Evolutionary conservation across 2,329 filamentous ascomycete genomes (phyloP), one percentile per base, ranked within the genome.

Genomic region (Harringtonia aguacate): DNA sequence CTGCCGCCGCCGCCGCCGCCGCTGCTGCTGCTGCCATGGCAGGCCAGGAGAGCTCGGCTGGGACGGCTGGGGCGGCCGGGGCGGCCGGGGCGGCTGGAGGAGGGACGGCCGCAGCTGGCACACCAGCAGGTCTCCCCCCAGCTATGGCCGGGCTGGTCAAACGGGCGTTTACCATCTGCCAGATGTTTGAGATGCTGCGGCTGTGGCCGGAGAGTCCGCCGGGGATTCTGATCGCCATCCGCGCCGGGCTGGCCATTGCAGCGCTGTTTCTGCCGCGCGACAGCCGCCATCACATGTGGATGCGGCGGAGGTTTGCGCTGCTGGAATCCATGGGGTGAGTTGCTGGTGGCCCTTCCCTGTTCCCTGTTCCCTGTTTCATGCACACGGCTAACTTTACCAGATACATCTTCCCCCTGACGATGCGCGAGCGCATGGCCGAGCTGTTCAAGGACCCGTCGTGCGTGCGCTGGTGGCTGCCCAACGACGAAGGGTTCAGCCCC

Each of bases 391-490:
- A n/a, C n/a, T n/a, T n/a, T n/a, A n/a, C n/a, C 49, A 95, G 90
- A 33, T 95, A 94, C 58, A 84, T 95, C 21, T 89, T 86, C 53
- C 83, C 89, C 1, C 68, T 77, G 27, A 76, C 77, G 13, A 80
- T 90, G 54, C 82, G 90, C 46, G 70, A 66, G 28, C 81, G 81
- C 51, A 83, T 97, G 73, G 79, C 84, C 28, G 74, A 84, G 38
- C 61, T 86, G 21, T 95, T 92, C 71, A 69, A 75, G 47, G 75
- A 86, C 36, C 73, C 77, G 14, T 78, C 81, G 18, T 78, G 88
- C 43, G 76, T 77, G 36, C 72, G 81, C 46, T 95, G 88, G 86
- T 98, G 92, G 92, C 73, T 95, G 3, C 86, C 88, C 3, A 75
- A 92, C 58, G 77, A 86, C 49, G 84, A 90, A 64, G 79, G 77